These are phyloP conservation scores for Scheffersomyces titani DNA, from an alignment of 1,139 yeast genomes.

Conservation along the genomic window DNA sequence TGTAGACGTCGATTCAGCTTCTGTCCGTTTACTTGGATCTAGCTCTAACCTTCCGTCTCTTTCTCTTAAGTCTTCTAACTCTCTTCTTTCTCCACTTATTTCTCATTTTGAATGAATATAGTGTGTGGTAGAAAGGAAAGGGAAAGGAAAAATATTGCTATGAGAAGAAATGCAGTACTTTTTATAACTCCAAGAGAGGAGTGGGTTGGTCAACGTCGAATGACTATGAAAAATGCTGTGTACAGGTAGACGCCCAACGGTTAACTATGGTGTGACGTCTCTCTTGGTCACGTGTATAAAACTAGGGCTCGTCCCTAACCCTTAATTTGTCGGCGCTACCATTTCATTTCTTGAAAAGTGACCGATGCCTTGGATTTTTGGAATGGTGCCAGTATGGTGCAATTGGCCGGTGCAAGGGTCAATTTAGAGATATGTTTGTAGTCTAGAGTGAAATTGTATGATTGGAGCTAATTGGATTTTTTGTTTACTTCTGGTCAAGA, in stretches of 20 bases:
- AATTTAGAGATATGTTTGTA: background rate
- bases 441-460: background rate
- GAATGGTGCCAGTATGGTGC: background rate
- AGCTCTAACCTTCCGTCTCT: constrained; percentile 99
- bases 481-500: background rate
- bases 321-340: background rate
- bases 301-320: background rate
- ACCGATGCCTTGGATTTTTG: background rate
- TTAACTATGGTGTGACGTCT: background rate
- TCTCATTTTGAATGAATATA: constrained; percentile 61
- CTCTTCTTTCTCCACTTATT: constrained; percentile 99
- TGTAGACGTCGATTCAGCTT: constrained; percentile 1
- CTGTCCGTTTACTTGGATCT: constrained; percentile 88
- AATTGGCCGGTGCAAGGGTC: background rate
- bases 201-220: constrained; percentile 4
- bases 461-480: background rate
- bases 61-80: constrained; percentile 99
- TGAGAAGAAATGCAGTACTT: constrained; percentile 7
- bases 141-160: constrained; percentile 15
- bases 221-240: background rate
- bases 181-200: constrained; percentile 10
- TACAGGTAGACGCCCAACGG: background rate
- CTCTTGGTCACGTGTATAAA: constrained; percentile 3
- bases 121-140: constrained; percentile 16
- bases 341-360: background rate